Percentiles rank a stretch among this genome's conserved stretches.
Conservation (phyloP, 1,284 basidiomycete species). For the Cystobasidium slooffiae region DNA sequence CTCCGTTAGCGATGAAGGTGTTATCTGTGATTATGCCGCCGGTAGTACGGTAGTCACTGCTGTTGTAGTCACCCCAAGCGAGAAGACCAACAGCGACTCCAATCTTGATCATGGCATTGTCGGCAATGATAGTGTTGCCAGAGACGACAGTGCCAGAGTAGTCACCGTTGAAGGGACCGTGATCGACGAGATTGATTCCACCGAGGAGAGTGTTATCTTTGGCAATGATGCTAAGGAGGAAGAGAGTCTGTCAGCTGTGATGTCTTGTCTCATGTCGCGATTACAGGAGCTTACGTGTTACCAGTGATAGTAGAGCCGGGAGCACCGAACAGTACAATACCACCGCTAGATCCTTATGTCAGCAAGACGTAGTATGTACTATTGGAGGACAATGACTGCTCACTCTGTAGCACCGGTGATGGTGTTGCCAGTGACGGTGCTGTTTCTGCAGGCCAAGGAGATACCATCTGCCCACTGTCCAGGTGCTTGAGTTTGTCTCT, state of each 20-base stretch:
- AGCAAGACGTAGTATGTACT: constrained; percentile 41
- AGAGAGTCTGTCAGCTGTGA: background rate
- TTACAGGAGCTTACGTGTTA: constrained; percentile 67
- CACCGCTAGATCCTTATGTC: constrained; percentile 16
- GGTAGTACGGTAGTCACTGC: constrained; percentile 49
- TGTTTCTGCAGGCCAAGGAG: constrained; percentile 72
- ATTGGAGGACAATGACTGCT: background rate
- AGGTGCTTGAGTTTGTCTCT: constrained; percentile 20
- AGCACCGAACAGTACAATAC: constrained; percentile 73
- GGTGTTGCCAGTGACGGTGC: constrained; percentile 71
- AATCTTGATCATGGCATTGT: constrained; percentile 57
- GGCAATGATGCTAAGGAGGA: constrained; percentile 45
- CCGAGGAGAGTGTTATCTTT: constrained; percentile 66
- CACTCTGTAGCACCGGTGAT: constrained; percentile 72
- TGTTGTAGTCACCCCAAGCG: constrained; percentile 59
- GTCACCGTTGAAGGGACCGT: constrained; percentile 68
- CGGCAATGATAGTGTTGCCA: constrained; percentile 64
- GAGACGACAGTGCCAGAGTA: constrained; percentile 71
- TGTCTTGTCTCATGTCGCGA: background rate
- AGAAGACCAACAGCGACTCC: constrained; percentile 60
- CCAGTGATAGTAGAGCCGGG: constrained; percentile 74
- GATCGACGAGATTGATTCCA: constrained; percentile 77
- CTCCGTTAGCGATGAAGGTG: constrained; percentile 58
- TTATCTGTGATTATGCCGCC: constrained; percentile 71
- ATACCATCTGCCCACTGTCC: constrained; percentile 74